Evolutionary conservation across 106 monocot genomes (phyloP).

Genomic region (Vanilla planifolia): DNA sequence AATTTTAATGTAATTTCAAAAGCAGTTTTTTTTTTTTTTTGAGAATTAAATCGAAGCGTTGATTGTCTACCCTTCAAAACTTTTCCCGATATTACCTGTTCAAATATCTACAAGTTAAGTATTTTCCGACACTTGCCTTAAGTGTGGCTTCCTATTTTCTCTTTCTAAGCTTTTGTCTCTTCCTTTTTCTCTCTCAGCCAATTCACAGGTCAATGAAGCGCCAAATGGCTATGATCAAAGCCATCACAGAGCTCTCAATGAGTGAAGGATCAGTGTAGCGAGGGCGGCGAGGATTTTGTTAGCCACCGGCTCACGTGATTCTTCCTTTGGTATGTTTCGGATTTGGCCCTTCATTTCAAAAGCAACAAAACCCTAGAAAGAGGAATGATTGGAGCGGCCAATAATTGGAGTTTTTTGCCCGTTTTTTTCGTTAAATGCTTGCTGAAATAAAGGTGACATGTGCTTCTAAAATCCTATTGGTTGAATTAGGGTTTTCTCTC

Average conservation of each 20-base stretch:
- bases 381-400: constrained; percentile 3
- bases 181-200: background rate
- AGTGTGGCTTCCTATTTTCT: no score
- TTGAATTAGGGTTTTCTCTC: background rate
- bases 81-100: background rate
- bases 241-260: background rate
- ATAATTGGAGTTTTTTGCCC: constrained; percentile 2
- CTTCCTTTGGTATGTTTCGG: background rate
- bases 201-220: background rate
- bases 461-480: background rate
- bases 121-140: no score
- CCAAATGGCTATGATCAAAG: background rate
- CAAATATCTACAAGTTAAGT: no score
- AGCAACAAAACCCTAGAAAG: constrained; percentile 3
- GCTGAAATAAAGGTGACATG: background rate
- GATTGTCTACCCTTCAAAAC: no score
- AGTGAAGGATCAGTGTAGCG: background rate
- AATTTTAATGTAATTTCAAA: no score
- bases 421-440: no score
- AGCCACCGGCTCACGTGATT: background rate
- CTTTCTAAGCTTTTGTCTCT: no score
- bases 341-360: background rate
- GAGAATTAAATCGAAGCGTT: no score
- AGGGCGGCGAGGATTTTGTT: background rate
- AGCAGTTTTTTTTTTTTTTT: no score